These are phyloP conservation scores for Canavalia ensiformis DNA, from an alignment of 306 rosid species.

Conservation along the genomic window DNA sequence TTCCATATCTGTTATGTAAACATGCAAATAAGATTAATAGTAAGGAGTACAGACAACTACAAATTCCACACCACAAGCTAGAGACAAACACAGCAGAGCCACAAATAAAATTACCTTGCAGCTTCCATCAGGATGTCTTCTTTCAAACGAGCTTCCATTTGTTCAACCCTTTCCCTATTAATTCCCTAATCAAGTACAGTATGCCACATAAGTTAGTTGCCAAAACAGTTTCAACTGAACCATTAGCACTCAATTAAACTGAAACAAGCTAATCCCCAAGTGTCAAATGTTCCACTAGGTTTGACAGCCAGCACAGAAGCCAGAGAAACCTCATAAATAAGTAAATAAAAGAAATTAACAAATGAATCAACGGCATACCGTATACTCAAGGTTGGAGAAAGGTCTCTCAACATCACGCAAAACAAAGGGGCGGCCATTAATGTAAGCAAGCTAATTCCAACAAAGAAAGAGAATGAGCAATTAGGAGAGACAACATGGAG, in stretches of 20 bases:
- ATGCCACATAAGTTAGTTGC: conserved; percentile 33
- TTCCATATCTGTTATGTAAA: conserved; percentile 73
- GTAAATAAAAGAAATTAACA: too few relatives aligned
- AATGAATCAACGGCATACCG: conserved; percentile 54
- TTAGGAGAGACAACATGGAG: neutral
- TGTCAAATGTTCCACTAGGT: neutral
- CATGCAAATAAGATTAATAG: conserved; percentile 52
- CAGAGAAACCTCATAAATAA: neutral
- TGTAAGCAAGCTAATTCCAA: conserved; percentile 78
- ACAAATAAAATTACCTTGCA: conserved; percentile 62
- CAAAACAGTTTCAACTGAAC: neutral
- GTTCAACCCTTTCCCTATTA: conserved; percentile 79
- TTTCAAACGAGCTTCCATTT: conserved; percentile 83
- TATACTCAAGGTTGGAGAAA: conserved; percentile 86
- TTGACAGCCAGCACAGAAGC: conserved; percentile 21
- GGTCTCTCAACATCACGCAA: conserved; percentile 87
- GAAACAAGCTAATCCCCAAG: conserved; percentile 23
- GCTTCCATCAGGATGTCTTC: conserved; percentile 81
- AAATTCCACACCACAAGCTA: conserved; percentile 11
- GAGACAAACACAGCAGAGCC: conserved; percentile 30
- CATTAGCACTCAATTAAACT: conserved; percentile 2
- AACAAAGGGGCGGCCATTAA: conserved; percentile 88
- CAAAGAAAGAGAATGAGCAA: conserved; percentile 17
- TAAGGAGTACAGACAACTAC: conserved; percentile 8
- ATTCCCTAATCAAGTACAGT: conserved; percentile 66